These are phyloP conservation scores for Trichoderma atroviride DNA, from an alignment of 2,329 filamentous ascomycete genomes.

Conservation along the genomic window DNA sequence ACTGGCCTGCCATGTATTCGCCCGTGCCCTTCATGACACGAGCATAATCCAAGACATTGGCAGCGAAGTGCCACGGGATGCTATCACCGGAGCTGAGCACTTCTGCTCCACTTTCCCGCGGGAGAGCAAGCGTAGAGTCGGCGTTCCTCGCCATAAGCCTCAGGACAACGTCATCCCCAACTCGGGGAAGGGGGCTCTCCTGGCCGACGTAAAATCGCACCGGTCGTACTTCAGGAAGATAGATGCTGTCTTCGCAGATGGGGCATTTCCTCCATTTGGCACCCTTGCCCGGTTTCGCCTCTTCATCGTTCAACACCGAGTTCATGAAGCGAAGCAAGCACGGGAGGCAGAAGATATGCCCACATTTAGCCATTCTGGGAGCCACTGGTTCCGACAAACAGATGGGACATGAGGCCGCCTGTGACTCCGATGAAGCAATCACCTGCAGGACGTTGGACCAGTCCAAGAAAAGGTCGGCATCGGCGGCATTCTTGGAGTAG, in stretches of 20 bases:
- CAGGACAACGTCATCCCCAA: conserved; percentile 87
- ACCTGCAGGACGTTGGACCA: conserved; percentile 92
- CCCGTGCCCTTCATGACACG: conserved; percentile 92
- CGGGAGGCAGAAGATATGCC: conserved; percentile 93
- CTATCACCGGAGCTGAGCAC: conserved; percentile 69
- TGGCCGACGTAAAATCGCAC: conserved; percentile 91
- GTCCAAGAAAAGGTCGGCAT: conserved; percentile 86
- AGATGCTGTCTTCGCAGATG: conserved; percentile 92
- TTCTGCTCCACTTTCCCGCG: conserved; percentile 75
- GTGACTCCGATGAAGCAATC: conserved; percentile 85
- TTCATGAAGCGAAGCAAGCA: conserved; percentile 97
- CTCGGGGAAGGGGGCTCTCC: conserved; percentile 75
- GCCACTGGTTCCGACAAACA: conserved; percentile 91
- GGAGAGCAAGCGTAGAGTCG: conserved; percentile 83
- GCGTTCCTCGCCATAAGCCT: conserved; percentile 80
- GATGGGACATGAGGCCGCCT: conserved; percentile 88
- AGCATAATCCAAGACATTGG: conserved; percentile 92
- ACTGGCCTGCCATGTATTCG: conserved; percentile 83
- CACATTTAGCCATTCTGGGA: conserved; percentile 94
- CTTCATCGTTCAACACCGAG: conserved; percentile 72
- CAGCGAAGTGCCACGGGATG: conserved; percentile 92
- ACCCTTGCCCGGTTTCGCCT: conserved; percentile 66
- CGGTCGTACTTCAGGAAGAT: conserved; percentile 84
- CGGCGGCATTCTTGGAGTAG: conserved; percentile 78
- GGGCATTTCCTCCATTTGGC: conserved; percentile 92